Conservation (phyloP, 1,284 basidiomycete species). For the Cystobasidiaceae sp. region DNA sequence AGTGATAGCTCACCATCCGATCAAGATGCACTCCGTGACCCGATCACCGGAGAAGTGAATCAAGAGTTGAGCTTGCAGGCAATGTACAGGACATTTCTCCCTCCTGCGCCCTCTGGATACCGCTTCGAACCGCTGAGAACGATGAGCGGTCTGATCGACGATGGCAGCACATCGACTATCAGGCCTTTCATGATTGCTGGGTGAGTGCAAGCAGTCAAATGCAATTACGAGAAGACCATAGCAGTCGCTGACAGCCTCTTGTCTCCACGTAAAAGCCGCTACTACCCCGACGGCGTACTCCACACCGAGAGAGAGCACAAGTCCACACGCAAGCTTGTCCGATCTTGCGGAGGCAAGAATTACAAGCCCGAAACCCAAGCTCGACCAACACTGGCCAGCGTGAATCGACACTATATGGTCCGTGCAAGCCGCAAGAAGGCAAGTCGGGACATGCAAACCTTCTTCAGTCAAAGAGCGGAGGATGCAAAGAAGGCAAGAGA, state of each 20-base stretch:
- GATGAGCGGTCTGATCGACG: background rate
- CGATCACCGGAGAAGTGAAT: background rate
- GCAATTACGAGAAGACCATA: too few relatives aligned
- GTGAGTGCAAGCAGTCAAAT: too few relatives aligned
- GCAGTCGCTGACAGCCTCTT: too few relatives aligned
- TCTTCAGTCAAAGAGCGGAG: background rate
- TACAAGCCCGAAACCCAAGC: background rate
- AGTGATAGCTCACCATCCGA: constrained; percentile 2
- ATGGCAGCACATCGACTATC: background rate
- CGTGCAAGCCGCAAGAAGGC: background rate
- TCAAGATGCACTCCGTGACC: background rate
- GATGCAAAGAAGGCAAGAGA: background rate
- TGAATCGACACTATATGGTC: background rate
- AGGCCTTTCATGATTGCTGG: constrained; percentile 3
- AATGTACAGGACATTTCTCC: background rate
- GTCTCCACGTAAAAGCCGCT: too few relatives aligned
- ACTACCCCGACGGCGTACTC: background rate
- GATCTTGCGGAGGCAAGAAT: background rate
- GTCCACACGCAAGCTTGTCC: background rate
- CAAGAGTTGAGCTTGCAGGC: background rate
- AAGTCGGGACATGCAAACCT: background rate
- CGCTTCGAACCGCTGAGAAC: background rate
- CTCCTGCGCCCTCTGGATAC: background rate
- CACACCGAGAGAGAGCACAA: background rate
- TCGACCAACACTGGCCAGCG: background rate